Base-by-base conservation (phyloP, 192 early-diverging fungal species). In the Obelidium mucronatum region DNA sequence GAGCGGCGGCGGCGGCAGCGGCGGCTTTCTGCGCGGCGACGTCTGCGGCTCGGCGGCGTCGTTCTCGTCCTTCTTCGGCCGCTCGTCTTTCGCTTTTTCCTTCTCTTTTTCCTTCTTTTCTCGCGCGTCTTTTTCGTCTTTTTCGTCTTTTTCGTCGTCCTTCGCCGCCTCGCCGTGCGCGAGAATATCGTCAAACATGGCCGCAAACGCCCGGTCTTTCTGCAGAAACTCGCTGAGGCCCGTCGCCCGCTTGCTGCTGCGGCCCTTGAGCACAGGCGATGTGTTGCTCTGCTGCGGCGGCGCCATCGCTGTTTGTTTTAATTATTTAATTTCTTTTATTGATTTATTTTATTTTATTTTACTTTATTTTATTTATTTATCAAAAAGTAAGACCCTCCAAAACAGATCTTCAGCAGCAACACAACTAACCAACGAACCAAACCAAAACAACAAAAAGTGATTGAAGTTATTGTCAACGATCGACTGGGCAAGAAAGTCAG, bases 401-500 rank as follows among this genome's bases (percentile, higher is more conserved):
- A 1, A 11, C n/a, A 30, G 8, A 19, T 11, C 56, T 31, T 59
- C 56, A 11, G 8, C n/a, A n/a, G n/a, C n/a, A n/a, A n/a, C n/a
- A n/a, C n/a, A n/a, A n/a, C n/a, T n/a, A n/a, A n/a, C n/a, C n/a
- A n/a, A 51, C n/a, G n/a, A n/a, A n/a, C n/a, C n/a, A n/a, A n/a
- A n/a, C n/a, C n/a, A n/a, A n/a, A n/a, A n/a, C 28, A n/a, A 24
- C 48, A 17, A 17, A 17, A 40, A 54, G 52, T 74, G 73, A 74
- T 74, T 37, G 89, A 94, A 82, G 69, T 96, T 44, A 80, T 89
- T 66, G 88, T 89, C 69, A 95, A 96, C 85, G 95, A 96, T 86
- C 88, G 95, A 72, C 84, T 95, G 22, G 95, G 95, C 17, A 95
- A 94, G 82, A 96, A 96, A 74, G 92, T 95, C 35, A 82, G 93